Evolutionary conservation across 2,329 filamentous ascomycete genomes (phyloP).

Genomic region (Furcasterigmium sp.): DNA sequence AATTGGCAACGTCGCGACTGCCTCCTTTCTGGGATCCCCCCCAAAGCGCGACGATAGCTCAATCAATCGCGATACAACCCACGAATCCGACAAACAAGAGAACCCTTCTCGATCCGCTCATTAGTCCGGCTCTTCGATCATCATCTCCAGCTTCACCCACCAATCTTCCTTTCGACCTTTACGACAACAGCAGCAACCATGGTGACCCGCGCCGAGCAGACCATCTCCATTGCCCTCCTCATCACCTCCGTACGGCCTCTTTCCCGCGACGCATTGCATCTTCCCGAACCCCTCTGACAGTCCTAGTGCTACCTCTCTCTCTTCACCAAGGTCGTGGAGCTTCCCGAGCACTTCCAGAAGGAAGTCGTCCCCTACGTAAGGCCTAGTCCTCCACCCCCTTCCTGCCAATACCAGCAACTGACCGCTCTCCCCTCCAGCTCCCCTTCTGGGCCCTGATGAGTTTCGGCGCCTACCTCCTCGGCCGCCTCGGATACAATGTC

Average conservation of each 20-base stretch:
- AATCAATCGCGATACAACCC: no score
- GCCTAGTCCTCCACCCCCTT: slow-evolving; percentile 14
- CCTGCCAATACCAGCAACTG: background rate
- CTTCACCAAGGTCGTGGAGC: slow-evolving; percentile 76
- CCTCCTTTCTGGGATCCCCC: no score
- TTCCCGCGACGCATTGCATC: background rate
- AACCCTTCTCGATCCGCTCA: slow-evolving; percentile 8
- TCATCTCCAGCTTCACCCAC: background rate
- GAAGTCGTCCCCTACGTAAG: slow-evolving; percentile 87
- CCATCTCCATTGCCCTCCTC: slow-evolving; percentile 80
- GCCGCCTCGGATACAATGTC: slow-evolving; percentile 86
- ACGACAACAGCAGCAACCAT: slow-evolving; percentile 23
- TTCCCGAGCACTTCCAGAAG: slow-evolving; percentile 71
- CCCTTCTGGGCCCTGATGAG: slow-evolving; percentile 90
- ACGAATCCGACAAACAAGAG: slow-evolving; percentile 5
- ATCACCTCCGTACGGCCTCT: slow-evolving; percentile 69
- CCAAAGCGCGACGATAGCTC: no score
- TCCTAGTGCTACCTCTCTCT: slow-evolving; percentile 80
- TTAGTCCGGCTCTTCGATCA: background rate
- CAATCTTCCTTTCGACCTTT: no score
- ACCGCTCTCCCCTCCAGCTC: slow-evolving; percentile 49
- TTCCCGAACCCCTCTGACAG: background rate
- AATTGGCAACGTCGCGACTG: slow-evolving; percentile 13
- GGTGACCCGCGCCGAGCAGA: slow-evolving; percentile 95
- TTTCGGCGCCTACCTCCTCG: slow-evolving; percentile 87